Conservation (phyloP, 495 filamentous ascomycete genomes). For the Neurospora sublineolata region DNA sequence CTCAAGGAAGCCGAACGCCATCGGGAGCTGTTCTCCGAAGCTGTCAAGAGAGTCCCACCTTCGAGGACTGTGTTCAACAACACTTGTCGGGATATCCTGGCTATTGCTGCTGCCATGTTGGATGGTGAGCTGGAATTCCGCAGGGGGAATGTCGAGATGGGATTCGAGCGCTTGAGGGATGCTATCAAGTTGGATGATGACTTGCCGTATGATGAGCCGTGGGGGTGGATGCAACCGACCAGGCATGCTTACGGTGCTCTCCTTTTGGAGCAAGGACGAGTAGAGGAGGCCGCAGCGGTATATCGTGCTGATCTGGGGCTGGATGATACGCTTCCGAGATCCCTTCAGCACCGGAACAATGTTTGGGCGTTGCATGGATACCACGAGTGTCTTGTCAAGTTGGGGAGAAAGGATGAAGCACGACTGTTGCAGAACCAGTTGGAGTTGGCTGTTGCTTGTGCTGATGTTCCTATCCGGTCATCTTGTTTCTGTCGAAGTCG, state of each 20-base stretch:
- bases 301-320: constrained; percentile 55
- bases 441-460: constrained; percentile 35
- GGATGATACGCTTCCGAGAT: constrained; percentile 40
- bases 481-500: constrained; percentile 50
- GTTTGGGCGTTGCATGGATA: constrained; percentile 59
- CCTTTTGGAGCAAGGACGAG: constrained; percentile 46
- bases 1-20: constrained; percentile 37
- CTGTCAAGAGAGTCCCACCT: constrained; percentile 33
- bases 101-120: constrained; percentile 49
- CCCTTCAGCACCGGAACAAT: constrained; percentile 52
- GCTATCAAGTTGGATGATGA: constrained; percentile 44
- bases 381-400: constrained; percentile 47
- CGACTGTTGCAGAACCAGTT: constrained; percentile 37
- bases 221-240: constrained; percentile 60
- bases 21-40: constrained; percentile 33
- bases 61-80: constrained; percentile 57
- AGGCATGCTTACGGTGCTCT: constrained; percentile 56
- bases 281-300: constrained; percentile 41
- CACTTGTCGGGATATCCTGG: constrained; percentile 46
- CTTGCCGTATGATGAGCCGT: constrained; percentile 56
- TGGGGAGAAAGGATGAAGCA: constrained; percentile 41
- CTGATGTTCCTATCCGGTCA: constrained; percentile 47
- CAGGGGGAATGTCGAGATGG: constrained; percentile 38
- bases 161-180: constrained; percentile 41
- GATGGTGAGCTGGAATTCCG: constrained; percentile 61